These are phyloP conservation scores for Sonneratia alba DNA, from an alignment of 345 rosid genomes.

Conservation along the genomic window DNA sequence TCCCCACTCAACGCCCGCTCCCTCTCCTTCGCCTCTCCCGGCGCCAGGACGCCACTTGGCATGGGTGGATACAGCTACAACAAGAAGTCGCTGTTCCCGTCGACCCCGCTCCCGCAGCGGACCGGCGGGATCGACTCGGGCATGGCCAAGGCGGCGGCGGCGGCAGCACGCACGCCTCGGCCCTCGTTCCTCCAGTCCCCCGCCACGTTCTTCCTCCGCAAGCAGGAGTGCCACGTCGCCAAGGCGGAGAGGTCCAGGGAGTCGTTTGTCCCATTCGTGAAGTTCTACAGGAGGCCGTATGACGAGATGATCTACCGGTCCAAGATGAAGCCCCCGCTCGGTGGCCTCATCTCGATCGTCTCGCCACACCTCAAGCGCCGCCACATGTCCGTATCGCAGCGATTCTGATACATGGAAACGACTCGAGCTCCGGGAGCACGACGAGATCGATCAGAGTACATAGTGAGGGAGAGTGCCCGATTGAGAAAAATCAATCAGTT, in stretches of 20 bases:
- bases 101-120: constrained; percentile 74
- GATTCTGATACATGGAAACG: constrained; percentile 33
- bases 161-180: constrained; percentile 45
- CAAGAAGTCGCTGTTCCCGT: constrained; percentile 53
- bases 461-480: neutral
- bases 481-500: constrained; percentile 4
- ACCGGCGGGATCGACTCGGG: constrained; percentile 13
- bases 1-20: constrained; percentile 68
- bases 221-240: constrained; percentile 46
- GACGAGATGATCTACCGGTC: constrained; percentile 90
- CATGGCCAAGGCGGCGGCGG: constrained; percentile 9
- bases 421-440: neutral
- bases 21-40: constrained; percentile 74
- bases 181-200: constrained; percentile 93
- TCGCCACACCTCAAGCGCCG: constrained; percentile 57
- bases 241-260: constrained; percentile 56
- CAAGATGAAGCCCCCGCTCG: constrained; percentile 77
- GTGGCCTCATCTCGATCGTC: constrained; percentile 84
- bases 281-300: constrained; percentile 71
- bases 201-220: constrained; percentile 57
- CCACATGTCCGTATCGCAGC: constrained; percentile 84
- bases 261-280: constrained; percentile 62
- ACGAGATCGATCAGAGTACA: neutral
- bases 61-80: constrained; percentile 17
- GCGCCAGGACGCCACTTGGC: constrained; percentile 45